These are phyloP conservation scores for Ceratobasidium papillatum DNA, from an alignment of 1,284 basidiomycete genomes.

Conservation along the genomic window DNA sequence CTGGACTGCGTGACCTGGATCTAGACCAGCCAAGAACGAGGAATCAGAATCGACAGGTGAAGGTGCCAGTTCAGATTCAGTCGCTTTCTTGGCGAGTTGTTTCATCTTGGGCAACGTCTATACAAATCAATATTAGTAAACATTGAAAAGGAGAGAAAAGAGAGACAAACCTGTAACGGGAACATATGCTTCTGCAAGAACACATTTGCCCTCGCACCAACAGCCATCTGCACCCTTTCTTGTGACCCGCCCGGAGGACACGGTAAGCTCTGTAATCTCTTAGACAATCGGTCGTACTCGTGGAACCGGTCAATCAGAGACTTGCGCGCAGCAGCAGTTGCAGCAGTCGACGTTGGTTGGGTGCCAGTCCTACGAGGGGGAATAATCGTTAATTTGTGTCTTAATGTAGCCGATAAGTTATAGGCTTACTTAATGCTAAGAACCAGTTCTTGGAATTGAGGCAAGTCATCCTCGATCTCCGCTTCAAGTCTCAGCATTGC, in stretches of 20 bases:
- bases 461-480: slow-evolving; percentile 74
- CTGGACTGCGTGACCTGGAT: slow-evolving; percentile 74
- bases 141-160: slow-evolving; percentile 27
- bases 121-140: slow-evolving; percentile 37
- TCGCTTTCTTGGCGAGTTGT: slow-evolving; percentile 46
- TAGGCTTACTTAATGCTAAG: slow-evolving; percentile 65
- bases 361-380: slow-evolving; percentile 6
- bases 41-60: slow-evolving; percentile 26
- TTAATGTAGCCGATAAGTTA: slow-evolving; percentile 45
- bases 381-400: slow-evolving; percentile 6
- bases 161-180: slow-evolving; percentile 68
- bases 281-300: slow-evolving; percentile 88
- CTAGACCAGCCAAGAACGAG: slow-evolving; percentile 45
- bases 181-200: slow-evolving; percentile 93
- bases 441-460: slow-evolving; percentile 75
- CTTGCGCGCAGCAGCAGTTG: slow-evolving; percentile 71
- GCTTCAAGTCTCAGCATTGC: slow-evolving; percentile 79
- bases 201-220: slow-evolving; percentile 76
- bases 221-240: slow-evolving; percentile 82
- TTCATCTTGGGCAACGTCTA: slow-evolving; percentile 67
- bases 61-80: slow-evolving; percentile 41
- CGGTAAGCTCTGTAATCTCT: slow-evolving; percentile 80
- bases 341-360: slow-evolving; percentile 59
- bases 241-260: slow-evolving; percentile 75
- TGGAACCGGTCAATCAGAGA: slow-evolving; percentile 83